These are phyloP conservation scores for Colletotrichum paranaense DNA, from an alignment of 2,329 filamentous ascomycete species.

Conservation along the genomic window DNA sequence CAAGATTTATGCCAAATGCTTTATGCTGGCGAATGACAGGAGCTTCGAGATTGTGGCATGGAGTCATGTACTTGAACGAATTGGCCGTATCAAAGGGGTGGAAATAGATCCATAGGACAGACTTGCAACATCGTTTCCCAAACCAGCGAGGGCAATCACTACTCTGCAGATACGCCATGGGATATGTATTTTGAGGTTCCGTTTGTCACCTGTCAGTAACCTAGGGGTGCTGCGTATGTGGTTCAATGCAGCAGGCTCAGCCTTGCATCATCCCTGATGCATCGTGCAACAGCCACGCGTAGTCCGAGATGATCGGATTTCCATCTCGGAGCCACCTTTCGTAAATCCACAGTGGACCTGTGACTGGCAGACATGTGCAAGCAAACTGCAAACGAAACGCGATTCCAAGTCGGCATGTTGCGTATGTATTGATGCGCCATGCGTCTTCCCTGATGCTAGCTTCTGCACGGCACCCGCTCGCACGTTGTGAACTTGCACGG, in stretches of 20 bases:
- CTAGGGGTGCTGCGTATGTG: too few species aligned
- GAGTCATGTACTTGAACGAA: not conserved
- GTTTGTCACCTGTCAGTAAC: not conserved
- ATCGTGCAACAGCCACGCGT: not conserved
- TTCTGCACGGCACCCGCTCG: not conserved
- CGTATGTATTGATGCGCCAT: constrained; percentile 1
- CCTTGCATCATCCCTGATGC: not conserved
- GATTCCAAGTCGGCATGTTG: constrained; percentile 2
- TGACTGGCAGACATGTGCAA: not conserved
- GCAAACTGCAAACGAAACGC: not conserved
- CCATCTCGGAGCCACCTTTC: constrained; percentile 14
- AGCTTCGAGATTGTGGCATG: too few species aligned
- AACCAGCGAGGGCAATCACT: too few species aligned
- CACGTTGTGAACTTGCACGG: not conserved
- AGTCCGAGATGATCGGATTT: constrained; percentile 4
- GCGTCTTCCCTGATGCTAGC: not conserved
- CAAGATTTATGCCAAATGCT: not conserved
- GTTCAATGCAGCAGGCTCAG: not conserved
- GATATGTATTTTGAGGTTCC: not conserved
- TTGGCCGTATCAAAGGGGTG: not conserved
- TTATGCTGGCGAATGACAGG: not conserved
- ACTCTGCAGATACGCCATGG: not conserved
- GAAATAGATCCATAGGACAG: not conserved
- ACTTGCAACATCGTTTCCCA: not conserved
- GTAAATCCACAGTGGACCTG: not conserved